Base-by-base conservation (phyloP, 2,329 filamentous ascomycete species). In the Gaeumannomyces sp. region DNA sequence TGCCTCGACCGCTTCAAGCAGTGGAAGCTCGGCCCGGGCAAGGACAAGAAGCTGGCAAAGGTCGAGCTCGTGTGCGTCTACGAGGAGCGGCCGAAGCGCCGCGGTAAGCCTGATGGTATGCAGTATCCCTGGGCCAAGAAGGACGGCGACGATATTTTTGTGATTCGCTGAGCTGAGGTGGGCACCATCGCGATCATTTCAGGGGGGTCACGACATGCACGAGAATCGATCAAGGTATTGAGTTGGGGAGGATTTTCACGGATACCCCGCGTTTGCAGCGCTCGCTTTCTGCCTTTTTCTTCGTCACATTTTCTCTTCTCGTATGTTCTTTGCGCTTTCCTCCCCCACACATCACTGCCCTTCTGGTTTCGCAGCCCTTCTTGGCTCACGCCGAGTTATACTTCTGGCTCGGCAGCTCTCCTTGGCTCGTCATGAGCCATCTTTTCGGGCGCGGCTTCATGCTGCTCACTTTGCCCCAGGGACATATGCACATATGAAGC, bases 41-140 rank as follows among this genome's bases (percentile, higher is more conserved):
- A 63, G 61, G 25, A 63, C 29, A 14, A 25, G 22, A 63, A 33
- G 45, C 50, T 63, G 16, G 4, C 29, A 28, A 58, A 58, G 50
- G 19, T 63, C n/a, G 61, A 31, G 8, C 31, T 63, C 50, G 61
- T 63, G 10, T 29, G 27, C 61, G 61, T 63, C 35, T 63, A 63
- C 19, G 60, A 38, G 27, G 35, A 62, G 35, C 25, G 25, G 60
- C 25, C n/a, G 38, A 33, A 4, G 35, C 33, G 8, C 19, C 22
- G 10, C 7, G 27, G 27, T 27, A 62, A 16, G 27, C 60, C 25
- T 1, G 35, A 62, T 10, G 60, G 60, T 1, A 22, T 16, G 13
- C 60, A 62, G 38, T 62, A 62, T 19, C 11, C 27, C 6, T 16
- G 38, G 38, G 60, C 60, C 35, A 16, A 22, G 19, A 31, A 2